Base-by-base conservation (phyloP, 1,139 yeast genomes). In the Pichia sp. region DNA sequence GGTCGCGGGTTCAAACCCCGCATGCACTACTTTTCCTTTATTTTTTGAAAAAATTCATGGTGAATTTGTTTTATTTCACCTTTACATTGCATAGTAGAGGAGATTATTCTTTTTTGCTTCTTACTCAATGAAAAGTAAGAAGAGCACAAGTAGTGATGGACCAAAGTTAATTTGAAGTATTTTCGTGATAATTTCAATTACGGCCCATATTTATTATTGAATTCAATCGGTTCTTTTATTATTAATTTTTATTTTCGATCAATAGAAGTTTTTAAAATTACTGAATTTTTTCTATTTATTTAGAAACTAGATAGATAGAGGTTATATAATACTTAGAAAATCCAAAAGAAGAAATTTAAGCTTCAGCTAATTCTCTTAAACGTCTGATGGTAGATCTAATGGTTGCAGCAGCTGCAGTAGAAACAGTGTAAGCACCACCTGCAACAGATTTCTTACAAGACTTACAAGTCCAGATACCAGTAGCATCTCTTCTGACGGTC, bases 361-460 rank as follows among this genome's bases (percentile, higher is more conserved):
- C 98, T 79, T 94, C 98, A 77, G 95, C 97, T 81, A 94, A 74
- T 71, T 94, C 99, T 84, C 99, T 89, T 78, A 94, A 87, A 85
- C 99, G 96, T 82, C 98, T 92, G 80, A 94, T 92, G 74, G 98
- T 92, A 60, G 98, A 90, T 85, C 99, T 90, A 74, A 90, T 97
- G 65, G 98, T 94, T 74, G 97, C 96, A 69, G 98, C 99, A 71
- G 98, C 97, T 69, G 97, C 94, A 65, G 97, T 90, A 69, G 95
- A 84, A 61, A 92, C 92, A 67, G 97, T 82, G 92, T 94, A 94
- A 76, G 99, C 99, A 82, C 98, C 99, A 73, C 99, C 99, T 65
- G 99, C 98, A 69, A 92, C 87, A 63, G 96, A 85, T 84, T 87
- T 92, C 68, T 75, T 77, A 78, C 98, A 92, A 60, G 96, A 77